Evolutionary conservation across 2,329 filamentous ascomycete species (phyloP), one percentile per base, ranked within the genome.

Genomic region (Ilyonectria sp.): DNA sequence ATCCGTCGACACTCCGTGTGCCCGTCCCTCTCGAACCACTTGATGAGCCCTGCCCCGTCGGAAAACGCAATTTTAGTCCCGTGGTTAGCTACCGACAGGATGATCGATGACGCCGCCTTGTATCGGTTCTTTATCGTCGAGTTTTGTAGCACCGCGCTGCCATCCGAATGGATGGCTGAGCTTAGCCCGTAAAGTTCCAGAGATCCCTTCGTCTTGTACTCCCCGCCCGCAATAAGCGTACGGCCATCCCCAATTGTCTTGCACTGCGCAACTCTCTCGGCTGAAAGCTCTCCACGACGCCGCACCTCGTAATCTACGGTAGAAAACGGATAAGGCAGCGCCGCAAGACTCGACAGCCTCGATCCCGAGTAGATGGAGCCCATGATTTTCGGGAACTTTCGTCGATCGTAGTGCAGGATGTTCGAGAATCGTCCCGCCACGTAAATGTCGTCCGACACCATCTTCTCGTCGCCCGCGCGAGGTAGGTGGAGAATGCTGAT

Each of bases 21-120:
- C 1, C 93, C 94, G 76, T 98, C 94, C 40, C 95, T 87, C 80
- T 98, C 95, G 50, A 97, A 90, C 95, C 95, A 98, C 78, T 94
- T 95, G 69, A 98, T 80, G 57, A 92, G 90, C 0, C 95, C 95
- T 26, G 94, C 90, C 1, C 93, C 93, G 75, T 98, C 95, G 2
- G 93, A 93, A 71, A 93, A 93, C 19, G 94, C 94, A 35, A 98
- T 87, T 5, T 93, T 88, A 8, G 92, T 92, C 5, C 95, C 95
- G 71, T 98, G 95, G 17, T 91, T 90, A 5, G 91, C 89, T 0
- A 96, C 92, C 0, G 93, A 94, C 13, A 98, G 85, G 2, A 98
- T 85, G 76, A 96, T 96, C 9, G 94, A 93, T 47, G 88, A 86
- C 1, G 93, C 93, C 0, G 93, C 93, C 4, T 93, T 95, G 77